Conservation (phyloP, 805 yeast species). For the Yarrowia deformans region DNA sequence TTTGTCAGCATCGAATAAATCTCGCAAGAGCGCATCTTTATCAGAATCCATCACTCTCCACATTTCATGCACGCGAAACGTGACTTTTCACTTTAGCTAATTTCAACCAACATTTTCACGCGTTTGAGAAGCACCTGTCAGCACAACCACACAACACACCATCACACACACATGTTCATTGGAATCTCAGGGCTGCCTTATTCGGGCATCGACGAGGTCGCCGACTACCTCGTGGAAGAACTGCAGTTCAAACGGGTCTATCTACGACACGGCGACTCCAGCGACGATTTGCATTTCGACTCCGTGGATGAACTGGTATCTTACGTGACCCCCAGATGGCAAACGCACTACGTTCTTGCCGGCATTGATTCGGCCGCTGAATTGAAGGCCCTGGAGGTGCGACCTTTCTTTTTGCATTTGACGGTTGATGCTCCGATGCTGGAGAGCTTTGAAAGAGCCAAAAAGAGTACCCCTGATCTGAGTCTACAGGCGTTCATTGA, state of each 20-base stretch:
- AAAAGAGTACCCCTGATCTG: constrained; percentile 10
- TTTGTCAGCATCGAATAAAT: too few species aligned
- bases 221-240: constrained; percentile 58
- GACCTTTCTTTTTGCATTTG: constrained; percentile 86
- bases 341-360: constrained; percentile 63
- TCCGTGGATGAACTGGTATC: constrained; percentile 58
- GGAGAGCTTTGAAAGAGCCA: constrained; percentile 52
- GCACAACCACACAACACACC: neutral
- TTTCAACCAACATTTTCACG: neutral
- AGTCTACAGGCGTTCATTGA: constrained; percentile 53
- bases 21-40: too few species aligned
- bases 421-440: constrained; percentile 75
- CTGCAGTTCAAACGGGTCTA: constrained; percentile 60
- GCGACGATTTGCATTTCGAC: constrained; percentile 51
- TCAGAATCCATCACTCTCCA: too few species aligned
- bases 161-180: constrained; percentile 67
- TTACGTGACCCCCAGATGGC: constrained; percentile 73
- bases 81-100: too few species aligned
- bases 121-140: constrained; percentile 24
- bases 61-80: too few species aligned
- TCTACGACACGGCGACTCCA: constrained; percentile 41
- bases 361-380: constrained; percentile 53
- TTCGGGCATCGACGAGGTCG: constrained; percentile 72
- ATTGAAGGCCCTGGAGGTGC: constrained; percentile 54
- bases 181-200: constrained; percentile 76